phyloP scores from a whole-genome alignment of 371 early-diverging fungal species.

The Coemansia sp. region DNA sequence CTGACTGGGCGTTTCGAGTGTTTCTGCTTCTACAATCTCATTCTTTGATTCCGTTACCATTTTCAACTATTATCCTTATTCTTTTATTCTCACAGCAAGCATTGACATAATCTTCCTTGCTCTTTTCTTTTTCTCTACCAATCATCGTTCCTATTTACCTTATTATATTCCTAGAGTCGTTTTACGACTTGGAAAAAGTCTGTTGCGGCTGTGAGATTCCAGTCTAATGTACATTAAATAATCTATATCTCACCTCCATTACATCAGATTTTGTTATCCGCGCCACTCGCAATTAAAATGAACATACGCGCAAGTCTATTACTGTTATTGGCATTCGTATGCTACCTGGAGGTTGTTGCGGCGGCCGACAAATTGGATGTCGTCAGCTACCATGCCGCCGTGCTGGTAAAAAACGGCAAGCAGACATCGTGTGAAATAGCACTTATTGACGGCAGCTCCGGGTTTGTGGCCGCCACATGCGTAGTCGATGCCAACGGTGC shows the following conservation, averaged over 20 bases:
- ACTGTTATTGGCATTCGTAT: background rate
- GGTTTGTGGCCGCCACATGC: conserved; percentile 31
- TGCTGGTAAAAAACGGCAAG: conserved; percentile 18
- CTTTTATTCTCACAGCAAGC: background rate
- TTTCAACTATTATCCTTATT: background rate
- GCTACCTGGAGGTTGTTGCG: background rate
- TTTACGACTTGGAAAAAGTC: background rate
- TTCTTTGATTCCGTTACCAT: too few relatives aligned
- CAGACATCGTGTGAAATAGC: conserved; percentile 39
- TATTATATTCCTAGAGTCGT: background rate
- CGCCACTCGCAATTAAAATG: background rate
- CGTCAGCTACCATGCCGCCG: conserved; percentile 9
- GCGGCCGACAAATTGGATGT: background rate
- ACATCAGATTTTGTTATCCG: background rate
- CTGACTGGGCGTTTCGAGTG: background rate
- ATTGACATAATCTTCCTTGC: background rate
- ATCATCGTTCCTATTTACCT: background rate
- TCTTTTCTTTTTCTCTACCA: background rate
- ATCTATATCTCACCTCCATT: background rate
- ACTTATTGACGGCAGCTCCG: conserved; percentile 19
- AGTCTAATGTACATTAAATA: background rate
- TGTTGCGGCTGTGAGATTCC: background rate
- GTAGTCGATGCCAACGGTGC: conserved; percentile 7
- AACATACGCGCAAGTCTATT: background rate
- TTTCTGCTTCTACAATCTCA: background rate